A percentile compares a stretch with the other conserved stretches of the same genome.
Conservation (phyloP, 2,329 filamentous ascomycete genomes). For the Chaetomiaceae sp. region DNA sequence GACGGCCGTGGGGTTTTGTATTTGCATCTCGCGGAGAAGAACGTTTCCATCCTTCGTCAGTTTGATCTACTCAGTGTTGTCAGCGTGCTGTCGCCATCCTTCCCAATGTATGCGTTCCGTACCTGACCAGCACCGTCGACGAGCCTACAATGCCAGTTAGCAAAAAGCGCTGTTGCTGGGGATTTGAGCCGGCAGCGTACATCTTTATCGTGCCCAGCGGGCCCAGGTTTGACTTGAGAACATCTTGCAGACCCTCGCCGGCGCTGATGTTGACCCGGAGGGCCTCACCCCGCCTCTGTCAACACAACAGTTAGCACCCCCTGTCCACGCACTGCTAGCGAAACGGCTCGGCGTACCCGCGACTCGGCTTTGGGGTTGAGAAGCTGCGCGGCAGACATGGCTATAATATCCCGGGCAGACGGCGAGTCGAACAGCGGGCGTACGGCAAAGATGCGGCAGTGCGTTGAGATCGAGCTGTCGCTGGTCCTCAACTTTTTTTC, state of each 20-base stretch:
- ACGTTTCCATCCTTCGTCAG: slow-evolving; percentile 98
- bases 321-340: background rate
- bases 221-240: slow-evolving; percentile 92
- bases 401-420: slow-evolving; percentile 12
- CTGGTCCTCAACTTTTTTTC: slow-evolving; percentile 26
- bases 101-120: slow-evolving; percentile 26
- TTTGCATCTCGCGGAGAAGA: slow-evolving; percentile 73
- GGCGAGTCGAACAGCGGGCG: slow-evolving; percentile 9
- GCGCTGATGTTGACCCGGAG: slow-evolving; percentile 94
- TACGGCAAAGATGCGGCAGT: slow-evolving; percentile 14
- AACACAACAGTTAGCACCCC: slow-evolving; percentile 27
- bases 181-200: slow-evolving; percentile 38
- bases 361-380: slow-evolving; percentile 99
- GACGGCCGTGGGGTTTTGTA: slow-evolving; percentile 95
- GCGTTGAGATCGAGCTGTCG: slow-evolving; percentile 19
- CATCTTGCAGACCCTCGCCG: slow-evolving; percentile 87
- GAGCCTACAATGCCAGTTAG: slow-evolving; percentile 40
- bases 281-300: slow-evolving; percentile 90
- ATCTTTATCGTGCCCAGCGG: slow-evolving; percentile 95
- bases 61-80: slow-evolving; percentile 64
- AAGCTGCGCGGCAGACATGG: slow-evolving; percentile 95
- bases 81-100: slow-evolving; percentile 13
- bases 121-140: slow-evolving; percentile 65
- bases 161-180: background rate
- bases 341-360: slow-evolving; percentile 57